Evolutionary conservation across 495 filamentous ascomycete species (phyloP), one percentile per base, ranked within the genome.

Genomic region (Niebla homalea): DNA sequence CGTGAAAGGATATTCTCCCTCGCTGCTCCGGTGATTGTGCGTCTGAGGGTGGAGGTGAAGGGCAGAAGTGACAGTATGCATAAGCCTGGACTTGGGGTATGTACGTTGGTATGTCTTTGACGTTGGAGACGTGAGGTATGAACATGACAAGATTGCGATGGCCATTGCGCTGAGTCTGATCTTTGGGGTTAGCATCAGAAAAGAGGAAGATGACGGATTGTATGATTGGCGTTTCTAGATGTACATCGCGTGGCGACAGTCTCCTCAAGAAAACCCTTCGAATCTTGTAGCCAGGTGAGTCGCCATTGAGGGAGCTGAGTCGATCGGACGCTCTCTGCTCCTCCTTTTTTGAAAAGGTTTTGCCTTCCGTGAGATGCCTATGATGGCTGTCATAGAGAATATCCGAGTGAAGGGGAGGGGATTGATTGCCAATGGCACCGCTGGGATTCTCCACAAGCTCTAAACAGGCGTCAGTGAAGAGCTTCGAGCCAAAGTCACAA

Each of bases 341-440:
- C 36, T 41, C 19, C 22, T 60, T 51, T 4, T 25, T 18, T 16
- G 50, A 37, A 0, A 45, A 25, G 10, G 43, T n/a, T 16, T 19
- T 36, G 3, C 36, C 26, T 23, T 50, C 20, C 10, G 43, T 29
- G 2, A 49, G 42, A 16, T 57, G 59, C 25, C 44, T 36, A 35
- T 44, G 56, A 19, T 42, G 32, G 55, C 71, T 78, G 54, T 83
- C 71, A 49, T 72, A 77, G 22, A 87, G 71, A 41, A 95, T 86
- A 64, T 96, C 89, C 11, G 89, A 89, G 19, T 90, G 79, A 60
- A 93, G 88, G 3, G 95, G 73, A 70, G 82, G 81, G 15, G 72
- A 81, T 3, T 85, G 85, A 54, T 84, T 90, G 70, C 90, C 76
- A n/a, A n/a, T 32, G 7, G 10, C 29, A 12, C 2, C 1, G 53